Evolutionary conservation across 1,284 basidiomycete species (phyloP), one percentile per base, ranked within the genome.

Genomic region (Tylopilus sp.): DNA sequence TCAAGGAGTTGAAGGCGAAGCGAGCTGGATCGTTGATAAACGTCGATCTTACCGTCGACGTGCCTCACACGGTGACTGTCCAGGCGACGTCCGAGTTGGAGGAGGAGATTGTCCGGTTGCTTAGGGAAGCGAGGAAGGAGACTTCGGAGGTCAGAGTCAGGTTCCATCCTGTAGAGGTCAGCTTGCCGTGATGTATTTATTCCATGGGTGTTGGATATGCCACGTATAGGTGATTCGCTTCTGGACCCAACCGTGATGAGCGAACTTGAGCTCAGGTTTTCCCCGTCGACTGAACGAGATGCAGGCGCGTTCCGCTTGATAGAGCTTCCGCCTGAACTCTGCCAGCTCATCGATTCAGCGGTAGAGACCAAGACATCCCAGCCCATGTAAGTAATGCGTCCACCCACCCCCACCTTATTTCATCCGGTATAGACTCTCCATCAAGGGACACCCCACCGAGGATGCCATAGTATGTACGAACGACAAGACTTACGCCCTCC

Each of bases 391-490:
- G 54, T 50, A 5, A 16, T 2, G 3, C 41, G 21, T 1, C 23
- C 16, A 3, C 29, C 42, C 2, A 4, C 30, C 13, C 2, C 39
- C 11, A 3, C 18, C 15, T 6, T 31, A 30, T 41, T 16, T 47
- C 37, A 40, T 35, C 52, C n/a, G 52, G 38, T 34, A 41, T 54
- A 90, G 89, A 35, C 65, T 92, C 35, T 76, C 76, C 9, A 86
- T 97, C 69, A 93, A 92, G 64, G 94, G 94, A 1, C 73, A 82
- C 36, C 68, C 80, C 2, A 77, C 77, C 16, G 92, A 96, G 60
- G 89, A 95, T 59, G 93, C 93, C 0, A 92, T 96, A 0, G 71
- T 95, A 4, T 96, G 93, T 63, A 94, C 92, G 0, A 57, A 74
- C 0, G 74, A 84, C 52, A 83, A 80, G 63, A 97, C 93, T 0